Evolutionary conservation across 768 basidiomycete species (phyloP), one percentile per base, ranked within the genome.

Genomic region (Chalciporus sphaerocephalus): DNA sequence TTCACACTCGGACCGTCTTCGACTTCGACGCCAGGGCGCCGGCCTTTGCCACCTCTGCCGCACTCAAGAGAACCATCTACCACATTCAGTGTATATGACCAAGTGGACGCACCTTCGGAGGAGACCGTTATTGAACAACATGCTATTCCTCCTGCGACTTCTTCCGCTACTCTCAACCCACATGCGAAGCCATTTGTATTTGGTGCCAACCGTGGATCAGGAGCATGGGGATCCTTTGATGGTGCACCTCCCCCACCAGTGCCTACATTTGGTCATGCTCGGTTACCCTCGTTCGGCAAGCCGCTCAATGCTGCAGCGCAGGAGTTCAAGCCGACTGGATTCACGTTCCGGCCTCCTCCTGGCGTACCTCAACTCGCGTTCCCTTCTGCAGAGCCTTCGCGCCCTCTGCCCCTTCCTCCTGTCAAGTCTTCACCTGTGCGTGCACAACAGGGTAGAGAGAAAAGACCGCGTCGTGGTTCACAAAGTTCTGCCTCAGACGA

Each of bases 161-260:
- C 52, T 55, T 43, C 52, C 38, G 51, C 47, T 47, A 33, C 75
- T 2, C 74, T 90, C 39, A 92, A 92, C 60, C 90, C 90, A 0
- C 73, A 79, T 40, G 90, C 90, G 6, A 88, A 87, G 58, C 87
- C 90, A 0, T 92, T 92, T 53, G 82, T 90, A 8, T 92, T 92
- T 60, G 87, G 86, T 42, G 49, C 67, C 25, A 62, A 57, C 32
- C 66, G 62, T 46, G 58, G 54, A 17, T 69, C 68, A 28, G 64
- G 58, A 24, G 69, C 71, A 13, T 67, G 63, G 50, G 60, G 60
- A 17, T 64, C 67, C 6, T 46, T 60, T 44, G 62, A 60, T 44
- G 36, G 54, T 37, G 18, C 28, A 51, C 54, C 40, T 51, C 65
- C 54, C 58, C 51, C 66, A 27, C 58, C 76, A 25, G 71, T 72